These are phyloP conservation scores for Diaporthe sp. DNA, from an alignment of 2,329 filamentous ascomycete genomes.

Conservation along the genomic window DNA sequence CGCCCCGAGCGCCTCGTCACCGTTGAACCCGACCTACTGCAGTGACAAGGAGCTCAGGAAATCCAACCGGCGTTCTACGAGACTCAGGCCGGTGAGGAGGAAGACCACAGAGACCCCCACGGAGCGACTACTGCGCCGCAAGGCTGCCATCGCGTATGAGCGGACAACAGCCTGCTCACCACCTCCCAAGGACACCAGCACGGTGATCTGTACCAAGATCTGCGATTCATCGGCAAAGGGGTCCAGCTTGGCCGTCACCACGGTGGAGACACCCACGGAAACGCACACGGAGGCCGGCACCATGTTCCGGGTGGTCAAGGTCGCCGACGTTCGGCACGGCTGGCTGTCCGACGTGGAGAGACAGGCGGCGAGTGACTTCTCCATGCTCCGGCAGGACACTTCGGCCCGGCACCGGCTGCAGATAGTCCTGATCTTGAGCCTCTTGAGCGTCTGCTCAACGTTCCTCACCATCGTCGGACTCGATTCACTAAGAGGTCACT, in stretches of 20 bases:
- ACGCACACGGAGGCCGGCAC: slow-evolving; percentile 17
- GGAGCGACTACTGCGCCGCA: slow-evolving; percentile 35
- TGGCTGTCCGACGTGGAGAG: slow-evolving; percentile 34
- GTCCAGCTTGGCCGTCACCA: neutral
- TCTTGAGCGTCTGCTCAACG: slow-evolving; percentile 36
- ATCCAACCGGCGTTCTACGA: slow-evolving; percentile 28
- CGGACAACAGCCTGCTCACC: slow-evolving; percentile 8
- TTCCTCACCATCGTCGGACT: slow-evolving; percentile 36
- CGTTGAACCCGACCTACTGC: slow-evolving; percentile 34
- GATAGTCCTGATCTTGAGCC: slow-evolving; percentile 32
- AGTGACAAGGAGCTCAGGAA: slow-evolving; percentile 28
- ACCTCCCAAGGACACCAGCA: neutral
- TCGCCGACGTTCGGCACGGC: slow-evolving; percentile 23
- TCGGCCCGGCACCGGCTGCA: slow-evolving; percentile 30
- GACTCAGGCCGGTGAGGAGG: slow-evolving; percentile 29
- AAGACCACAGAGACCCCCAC: slow-evolving; percentile 34
- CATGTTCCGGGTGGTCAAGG: slow-evolving; percentile 29
- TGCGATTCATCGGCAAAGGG: slow-evolving; percentile 15
- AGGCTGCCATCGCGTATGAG: slow-evolving; percentile 36
- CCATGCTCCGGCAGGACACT: slow-evolving; percentile 12
- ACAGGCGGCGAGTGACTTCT: slow-evolving; percentile 5
- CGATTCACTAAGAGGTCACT: slow-evolving; percentile 35
- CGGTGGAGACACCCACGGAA: slow-evolving; percentile 14
- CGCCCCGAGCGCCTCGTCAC: slow-evolving; percentile 36
- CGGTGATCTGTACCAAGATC: neutral